Base-by-base conservation (phyloP, 768 basidiomycete genomes). In the Boletus rubescentipes region DNA sequence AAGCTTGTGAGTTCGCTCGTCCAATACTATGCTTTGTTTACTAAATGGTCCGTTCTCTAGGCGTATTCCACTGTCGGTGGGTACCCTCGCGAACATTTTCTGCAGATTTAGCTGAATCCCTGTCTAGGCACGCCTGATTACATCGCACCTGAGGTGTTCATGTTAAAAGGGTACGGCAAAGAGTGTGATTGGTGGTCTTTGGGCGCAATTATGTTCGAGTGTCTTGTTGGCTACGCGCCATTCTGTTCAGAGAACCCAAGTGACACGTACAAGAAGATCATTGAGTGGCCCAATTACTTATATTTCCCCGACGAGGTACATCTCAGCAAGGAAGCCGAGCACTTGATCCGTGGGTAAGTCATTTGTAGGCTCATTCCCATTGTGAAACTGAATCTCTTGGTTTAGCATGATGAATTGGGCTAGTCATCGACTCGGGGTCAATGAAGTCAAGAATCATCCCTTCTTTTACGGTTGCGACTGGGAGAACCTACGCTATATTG, bases 111-210 rank as follows among this genome's bases (percentile, higher is more conserved):
- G 3, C 53, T 57, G 11, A 69, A 38, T 39, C 11, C 16, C 18
- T 31, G n/a, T 18, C 35, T 34, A 70, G 69, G 69, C 46, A 70
- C 69, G 11, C 69, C 69, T 31, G 69, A 57, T 46, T 82, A 96
- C 81, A 98, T 98, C 64, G 94, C 95, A 0, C 95, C 95, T 4
- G 95, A 98, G 66, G 96, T 98, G 62, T 98, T 99, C 79, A 74
- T 93, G 69, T 88, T 96, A 77, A 89, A 96, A 67, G 96, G 96
- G 5, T 99, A 99, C 63, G 93, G 94, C 43, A 95, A 96, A 72
- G 96, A 98, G 73, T 98, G 96, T 67, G 96, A 99, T 73, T 99
- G 96, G 96, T 99, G 96, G 96, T 98, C 96, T 35, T 75, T 99
- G 51, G 96, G 96, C 12, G 95, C 96, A 6, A 98, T 99, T 71